Evolutionary conservation across 2,329 filamentous ascomycete genomes (phyloP), one percentile per base, ranked within the genome.

Genomic region (Neonectria punicea): DNA sequence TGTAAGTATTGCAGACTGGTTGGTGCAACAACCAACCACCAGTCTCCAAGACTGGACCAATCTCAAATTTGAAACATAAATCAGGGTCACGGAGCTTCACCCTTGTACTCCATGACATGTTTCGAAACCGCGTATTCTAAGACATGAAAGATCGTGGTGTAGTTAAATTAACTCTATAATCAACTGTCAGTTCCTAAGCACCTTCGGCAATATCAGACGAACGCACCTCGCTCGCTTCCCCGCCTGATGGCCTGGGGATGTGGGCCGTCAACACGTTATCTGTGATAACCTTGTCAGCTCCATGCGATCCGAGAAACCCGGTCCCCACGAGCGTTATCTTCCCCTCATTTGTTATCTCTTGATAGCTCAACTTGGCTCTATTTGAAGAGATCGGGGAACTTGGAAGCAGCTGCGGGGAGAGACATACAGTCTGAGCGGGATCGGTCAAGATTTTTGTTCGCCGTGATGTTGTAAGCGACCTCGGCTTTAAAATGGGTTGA

Each of bases 271-370:
- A 25, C 18, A 53, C 39, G 46, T 54, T 63, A 58, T 63, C 60
- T 63, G 46, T n/a, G 25, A 30, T 28, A n/a, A 30, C 22, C 46
- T 30, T 49, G 46, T 30, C 22, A 16, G 43, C 22, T 47, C 22
- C 36, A 47, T 32, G 39, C 53, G 32, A 25, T 28, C 7, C 7
- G 4, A 41, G 30, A 20, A 39, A 32, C 53, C 32, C 22, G 30
- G 30, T 58, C 49, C 30, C 49, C 60, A 63, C 54, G 47, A 11
- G 28, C 41, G 41, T 47, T 58, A 63, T 62, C 59, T 57, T 28
- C 53, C 46, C 59, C 53, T 32, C 46, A 39, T 30, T 58, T 46
- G 55, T 14, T 22, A 44, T 44, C 20, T 28, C 18, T 41, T 22
- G n/a, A 43, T 36, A 47, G 20, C 22, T 20, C 13, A 32, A 30